phyloP scores from a whole-genome alignment of 345 rosid species.

The Boechera divaricarpa region DNA sequence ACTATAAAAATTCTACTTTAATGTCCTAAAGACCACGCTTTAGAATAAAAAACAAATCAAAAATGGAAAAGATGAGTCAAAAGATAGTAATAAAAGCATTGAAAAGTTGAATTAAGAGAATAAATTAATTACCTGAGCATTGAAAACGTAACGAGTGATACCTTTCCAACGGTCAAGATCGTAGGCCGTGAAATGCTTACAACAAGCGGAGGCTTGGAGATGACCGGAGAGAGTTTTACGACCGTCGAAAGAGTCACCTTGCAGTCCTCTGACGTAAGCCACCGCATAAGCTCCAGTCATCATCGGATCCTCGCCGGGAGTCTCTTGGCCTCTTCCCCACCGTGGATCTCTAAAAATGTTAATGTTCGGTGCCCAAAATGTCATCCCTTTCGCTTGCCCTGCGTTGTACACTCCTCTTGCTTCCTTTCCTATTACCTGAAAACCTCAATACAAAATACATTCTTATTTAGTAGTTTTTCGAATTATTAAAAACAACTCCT shows the following conservation, averaged over 20 bases:
- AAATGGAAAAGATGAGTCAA: background rate
- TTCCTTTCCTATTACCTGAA: conserved; percentile 65
- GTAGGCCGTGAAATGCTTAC: conserved; percentile 93
- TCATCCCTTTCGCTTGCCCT: conserved; percentile 72
- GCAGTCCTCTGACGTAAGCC: conserved; percentile 78
- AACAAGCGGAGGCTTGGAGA: conserved; percentile 79
- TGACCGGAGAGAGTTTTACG: conserved; percentile 45
- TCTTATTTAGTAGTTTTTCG: background rate
- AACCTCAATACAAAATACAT: background rate
- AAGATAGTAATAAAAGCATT: conserved; percentile 7
- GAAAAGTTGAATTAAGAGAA: background rate
- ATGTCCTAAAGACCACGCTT: background rate
- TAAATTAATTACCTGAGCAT: conserved; percentile 64
- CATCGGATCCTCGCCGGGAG: conserved; percentile 87
- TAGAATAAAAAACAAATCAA: background rate
- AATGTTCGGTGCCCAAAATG: conserved; percentile 85
- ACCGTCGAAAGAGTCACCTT: conserved; percentile 61
- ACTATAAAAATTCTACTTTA: conserved; percentile 9
- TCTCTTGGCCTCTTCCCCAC: conserved; percentile 96
- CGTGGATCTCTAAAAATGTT: conserved; percentile 91
- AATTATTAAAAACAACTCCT: background rate
- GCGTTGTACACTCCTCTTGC: conserved; percentile 72
- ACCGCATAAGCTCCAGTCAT: conserved; percentile 67
- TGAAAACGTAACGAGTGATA: conserved; percentile 65
- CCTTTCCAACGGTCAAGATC: conserved; percentile 92